Evolutionary conservation across 805 yeast species (phyloP).

Genomic region (Barnettozyma botsteinii): DNA sequence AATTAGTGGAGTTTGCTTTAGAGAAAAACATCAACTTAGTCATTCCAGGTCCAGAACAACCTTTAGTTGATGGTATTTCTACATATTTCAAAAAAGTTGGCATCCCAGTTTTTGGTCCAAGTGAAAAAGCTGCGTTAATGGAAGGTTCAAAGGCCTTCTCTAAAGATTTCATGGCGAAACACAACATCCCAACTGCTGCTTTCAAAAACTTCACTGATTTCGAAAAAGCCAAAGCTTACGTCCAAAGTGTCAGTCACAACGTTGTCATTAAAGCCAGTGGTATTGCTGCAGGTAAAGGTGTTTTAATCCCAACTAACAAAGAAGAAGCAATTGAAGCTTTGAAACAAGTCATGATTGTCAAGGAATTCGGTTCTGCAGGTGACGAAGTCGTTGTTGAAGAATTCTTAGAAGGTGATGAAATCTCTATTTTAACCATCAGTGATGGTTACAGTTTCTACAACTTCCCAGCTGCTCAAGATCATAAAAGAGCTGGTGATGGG

Average conservation of each 20-base stretch:
- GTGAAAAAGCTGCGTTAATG: constrained; percentile 81
- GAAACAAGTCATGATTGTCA: constrained; percentile 82
- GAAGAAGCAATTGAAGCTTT: constrained; percentile 84
- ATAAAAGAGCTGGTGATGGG: constrained; percentile 89
- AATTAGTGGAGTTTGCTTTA: constrained; percentile 68
- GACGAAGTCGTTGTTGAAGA: constrained; percentile 94
- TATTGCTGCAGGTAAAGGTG: constrained; percentile 98
- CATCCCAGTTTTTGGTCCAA: constrained; percentile 96
- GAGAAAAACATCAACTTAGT: constrained; percentile 65
- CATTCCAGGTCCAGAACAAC: constrained; percentile 99
- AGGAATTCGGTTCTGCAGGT: constrained; percentile 90
- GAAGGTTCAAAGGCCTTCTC: constrained; percentile 97
- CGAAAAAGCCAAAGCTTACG: constrained; percentile 68
- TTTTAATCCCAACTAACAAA: constrained; percentile 77
- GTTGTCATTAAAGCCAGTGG: constrained; percentile 97
- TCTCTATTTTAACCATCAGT: constrained; percentile 82
- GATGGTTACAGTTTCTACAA: constrained; percentile 91
- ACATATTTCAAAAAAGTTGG: constrained; percentile 72
- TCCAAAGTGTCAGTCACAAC: constrained; percentile 58
- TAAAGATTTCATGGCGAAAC: constrained; percentile 88
- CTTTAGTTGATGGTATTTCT: constrained; percentile 90
- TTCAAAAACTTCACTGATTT: constrained; percentile 77
- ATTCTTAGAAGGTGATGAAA: constrained; percentile 93
- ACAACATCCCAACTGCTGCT: constrained; percentile 90
- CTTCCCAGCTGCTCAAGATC: constrained; percentile 97